Evolutionary conservation across 345 rosid genomes (phyloP).

Genomic region (Dipteronia sinensis): DNA sequence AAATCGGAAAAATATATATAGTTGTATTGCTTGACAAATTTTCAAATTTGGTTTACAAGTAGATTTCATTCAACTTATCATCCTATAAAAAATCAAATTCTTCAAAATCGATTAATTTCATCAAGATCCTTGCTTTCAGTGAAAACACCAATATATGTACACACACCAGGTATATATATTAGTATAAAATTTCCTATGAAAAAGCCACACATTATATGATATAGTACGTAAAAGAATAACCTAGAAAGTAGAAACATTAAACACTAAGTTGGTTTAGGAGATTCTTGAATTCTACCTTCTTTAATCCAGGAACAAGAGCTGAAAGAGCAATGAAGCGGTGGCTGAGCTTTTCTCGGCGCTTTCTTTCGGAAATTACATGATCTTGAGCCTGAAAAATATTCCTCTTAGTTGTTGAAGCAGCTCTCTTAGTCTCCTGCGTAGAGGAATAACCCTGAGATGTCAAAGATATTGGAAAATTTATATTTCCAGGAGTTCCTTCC

Average conservation of each 20-base stretch:
- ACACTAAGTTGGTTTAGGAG: neutral
- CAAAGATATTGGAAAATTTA: neutral
- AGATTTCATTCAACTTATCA: too few species aligned
- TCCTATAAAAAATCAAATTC: too few species aligned
- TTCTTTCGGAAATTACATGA: constrained; percentile 76
- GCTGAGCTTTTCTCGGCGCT: constrained; percentile 71
- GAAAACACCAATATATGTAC: too few species aligned
- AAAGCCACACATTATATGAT: neutral
- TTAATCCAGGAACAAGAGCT: constrained; percentile 71
- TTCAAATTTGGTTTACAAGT: too few species aligned
- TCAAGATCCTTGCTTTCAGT: too few species aligned
- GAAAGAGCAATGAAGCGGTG: constrained; percentile 70
- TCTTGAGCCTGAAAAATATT: constrained; percentile 53
- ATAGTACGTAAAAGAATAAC: neutral
- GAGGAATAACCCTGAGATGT: neutral
- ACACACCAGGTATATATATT: too few species aligned
- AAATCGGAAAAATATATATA: too few species aligned
- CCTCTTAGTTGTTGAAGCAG: constrained; percentile 26
- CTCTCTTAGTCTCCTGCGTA: constrained; percentile 22
- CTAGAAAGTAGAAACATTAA: neutral
- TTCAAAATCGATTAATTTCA: too few species aligned
- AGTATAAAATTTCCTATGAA: too few species aligned
- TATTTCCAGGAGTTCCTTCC: constrained; percentile 6
- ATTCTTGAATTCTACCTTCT: constrained; percentile 44
- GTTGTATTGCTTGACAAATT: too few species aligned